A percentile compares a stretch with the other conserved stretches of the same genome.
Conservation (phyloP, 345 rosid species). For the Rhodamnia rubescens region DNA sequence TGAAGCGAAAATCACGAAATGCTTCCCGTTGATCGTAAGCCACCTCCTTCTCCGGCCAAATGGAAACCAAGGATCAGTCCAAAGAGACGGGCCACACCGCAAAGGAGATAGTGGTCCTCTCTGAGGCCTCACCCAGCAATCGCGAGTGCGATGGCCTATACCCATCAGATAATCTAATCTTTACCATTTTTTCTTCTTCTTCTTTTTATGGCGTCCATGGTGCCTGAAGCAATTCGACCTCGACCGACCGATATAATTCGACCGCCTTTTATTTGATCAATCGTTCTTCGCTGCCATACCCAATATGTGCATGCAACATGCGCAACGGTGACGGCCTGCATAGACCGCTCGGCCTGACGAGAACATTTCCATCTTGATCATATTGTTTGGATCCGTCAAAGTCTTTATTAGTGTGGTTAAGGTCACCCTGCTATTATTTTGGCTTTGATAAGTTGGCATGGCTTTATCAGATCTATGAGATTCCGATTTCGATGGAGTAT, state of each 20-base stretch:
- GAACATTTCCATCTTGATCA: neutral
- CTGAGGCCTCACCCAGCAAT: neutral
- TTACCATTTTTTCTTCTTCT: neutral
- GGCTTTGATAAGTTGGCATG: neutral
- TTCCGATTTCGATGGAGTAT: neutral
- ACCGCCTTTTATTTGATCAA: neutral
- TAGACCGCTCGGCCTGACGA: neutral
- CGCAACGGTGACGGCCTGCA: neutral
- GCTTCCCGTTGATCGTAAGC: neutral
- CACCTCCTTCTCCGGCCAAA: neutral
- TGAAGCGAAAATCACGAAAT: neutral
- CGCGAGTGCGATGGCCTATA: neutral
- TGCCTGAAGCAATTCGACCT: neutral
- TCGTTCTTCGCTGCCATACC: neutral
- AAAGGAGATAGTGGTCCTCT: neutral
- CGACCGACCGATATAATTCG: neutral
- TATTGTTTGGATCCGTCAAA: neutral
- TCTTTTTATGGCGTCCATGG: neutral
- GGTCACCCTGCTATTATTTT: neutral
- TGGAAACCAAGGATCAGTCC: neutral
- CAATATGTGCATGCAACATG: neutral
- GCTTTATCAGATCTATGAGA: neutral
- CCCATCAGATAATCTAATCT: neutral
- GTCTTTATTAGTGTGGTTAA: neutral
- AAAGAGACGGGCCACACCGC: neutral